These are phyloP conservation scores for Ustilago shanxiensis DNA, from an alignment of 1,284 basidiomycete species.

Conservation along the genomic window DNA sequence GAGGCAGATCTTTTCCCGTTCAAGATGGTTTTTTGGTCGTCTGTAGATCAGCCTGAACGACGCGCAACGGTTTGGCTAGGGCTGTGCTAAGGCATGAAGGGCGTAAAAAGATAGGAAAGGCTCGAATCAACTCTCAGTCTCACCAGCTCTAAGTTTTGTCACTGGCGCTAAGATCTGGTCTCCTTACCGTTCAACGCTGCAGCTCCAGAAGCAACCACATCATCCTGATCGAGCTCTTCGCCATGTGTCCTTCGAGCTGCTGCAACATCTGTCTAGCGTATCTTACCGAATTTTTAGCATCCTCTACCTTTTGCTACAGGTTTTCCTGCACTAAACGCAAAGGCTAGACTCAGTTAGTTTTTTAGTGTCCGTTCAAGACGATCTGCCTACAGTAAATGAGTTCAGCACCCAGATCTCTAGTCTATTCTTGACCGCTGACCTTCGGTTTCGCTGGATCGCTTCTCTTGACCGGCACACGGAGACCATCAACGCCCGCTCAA, in stretches of 20 bases:
- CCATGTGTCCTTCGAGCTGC: conserved; percentile 1
- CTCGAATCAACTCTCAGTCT: neutral
- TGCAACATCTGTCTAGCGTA: neutral
- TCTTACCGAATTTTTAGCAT: neutral
- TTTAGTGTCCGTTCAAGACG: neutral
- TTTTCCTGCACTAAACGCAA: neutral
- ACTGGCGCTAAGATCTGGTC: conserved; percentile 1
- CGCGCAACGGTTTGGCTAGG: neutral
- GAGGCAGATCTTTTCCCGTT: no score
- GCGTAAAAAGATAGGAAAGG: no score
- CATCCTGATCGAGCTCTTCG: neutral
- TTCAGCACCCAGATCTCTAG: neutral
- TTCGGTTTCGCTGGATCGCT: no score
- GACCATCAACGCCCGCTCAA: no score
- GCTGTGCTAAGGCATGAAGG: neutral
- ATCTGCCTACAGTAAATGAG: no score
- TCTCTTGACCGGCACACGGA: no score
- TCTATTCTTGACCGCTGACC: no score
- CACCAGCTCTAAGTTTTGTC: neutral
- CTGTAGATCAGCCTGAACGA: neutral
- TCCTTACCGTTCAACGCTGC: neutral
- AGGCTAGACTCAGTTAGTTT: neutral
- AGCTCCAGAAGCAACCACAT: neutral
- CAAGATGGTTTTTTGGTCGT: no score
- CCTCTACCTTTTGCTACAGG: neutral